Evolutionary conservation across 2,329 filamentous ascomycete genomes (phyloP).

Genomic region (Zymoseptoria ardabiliae): DNA sequence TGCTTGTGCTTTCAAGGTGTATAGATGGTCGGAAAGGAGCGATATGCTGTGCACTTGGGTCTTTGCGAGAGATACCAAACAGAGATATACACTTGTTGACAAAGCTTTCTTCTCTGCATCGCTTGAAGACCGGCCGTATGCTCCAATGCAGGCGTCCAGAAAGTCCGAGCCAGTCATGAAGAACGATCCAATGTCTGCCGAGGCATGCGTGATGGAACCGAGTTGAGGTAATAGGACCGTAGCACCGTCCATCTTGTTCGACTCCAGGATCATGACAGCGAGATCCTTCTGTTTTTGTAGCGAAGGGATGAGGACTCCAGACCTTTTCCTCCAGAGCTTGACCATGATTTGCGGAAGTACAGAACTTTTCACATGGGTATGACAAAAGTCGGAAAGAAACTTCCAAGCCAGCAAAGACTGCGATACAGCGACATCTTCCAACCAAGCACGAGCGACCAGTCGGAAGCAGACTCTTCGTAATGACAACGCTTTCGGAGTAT

Average conservation of each 20-base stretch:
- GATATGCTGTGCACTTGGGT: slow-evolving; percentile 62
- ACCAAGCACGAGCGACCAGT: slow-evolving; percentile 37
- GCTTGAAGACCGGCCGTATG: slow-evolving; percentile 58
- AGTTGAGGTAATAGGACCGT: slow-evolving; percentile 44
- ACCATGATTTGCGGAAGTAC: slow-evolving; percentile 44
- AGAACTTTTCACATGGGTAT: slow-evolving; percentile 58
- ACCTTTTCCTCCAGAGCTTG: slow-evolving; percentile 47
- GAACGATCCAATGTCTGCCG: slow-evolving; percentile 49
- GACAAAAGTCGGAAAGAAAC: slow-evolving; percentile 62
- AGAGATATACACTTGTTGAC: slow-evolving; percentile 67
- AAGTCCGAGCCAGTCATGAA: slow-evolving; percentile 84
- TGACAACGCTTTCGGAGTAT: slow-evolving; percentile 34
- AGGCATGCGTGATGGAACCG: slow-evolving; percentile 58
- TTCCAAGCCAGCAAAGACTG: slow-evolving; percentile 52
- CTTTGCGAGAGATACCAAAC: slow-evolving; percentile 63
- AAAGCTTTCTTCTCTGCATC: slow-evolving; percentile 56
- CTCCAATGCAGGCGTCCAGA: slow-evolving; percentile 63
- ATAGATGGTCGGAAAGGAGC: slow-evolving; percentile 73
- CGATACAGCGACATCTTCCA: slow-evolving; percentile 29
- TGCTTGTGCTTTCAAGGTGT: slow-evolving; percentile 65
- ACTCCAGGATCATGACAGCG: slow-evolving; percentile 57
- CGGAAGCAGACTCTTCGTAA: slow-evolving; percentile 60
- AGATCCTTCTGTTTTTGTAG: slow-evolving; percentile 54
- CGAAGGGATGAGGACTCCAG: slow-evolving; percentile 45
- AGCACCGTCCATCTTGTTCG: slow-evolving; percentile 28